These are phyloP conservation scores for Lepidium sativum DNA, from an alignment of 345 rosid genomes.

Conservation along the genomic window DNA sequence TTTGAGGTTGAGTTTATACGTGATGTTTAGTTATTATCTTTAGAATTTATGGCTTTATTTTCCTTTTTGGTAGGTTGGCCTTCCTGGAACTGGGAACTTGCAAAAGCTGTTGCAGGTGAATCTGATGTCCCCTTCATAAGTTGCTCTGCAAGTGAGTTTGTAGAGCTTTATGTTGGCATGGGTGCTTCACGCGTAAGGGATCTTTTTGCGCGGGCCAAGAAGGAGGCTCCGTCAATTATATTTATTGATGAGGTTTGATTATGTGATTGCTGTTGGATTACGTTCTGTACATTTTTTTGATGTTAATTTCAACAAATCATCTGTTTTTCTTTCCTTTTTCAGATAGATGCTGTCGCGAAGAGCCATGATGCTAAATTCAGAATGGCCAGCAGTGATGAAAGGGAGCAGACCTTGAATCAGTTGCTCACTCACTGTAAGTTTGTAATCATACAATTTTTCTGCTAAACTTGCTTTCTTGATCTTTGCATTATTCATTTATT, in stretches of 20 bases:
- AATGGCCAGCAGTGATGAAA: constrained; percentile 79
- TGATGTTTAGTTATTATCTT: not conserved
- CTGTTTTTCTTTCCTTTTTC: constrained; percentile 14
- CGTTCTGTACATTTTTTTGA: not conserved
- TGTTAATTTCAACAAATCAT: no score
- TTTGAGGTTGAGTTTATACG: not conserved
- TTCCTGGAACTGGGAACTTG: constrained; percentile 95
- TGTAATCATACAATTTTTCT: not conserved
- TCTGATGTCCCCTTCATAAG: constrained; percentile 93
- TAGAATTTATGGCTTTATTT: constrained; percentile 14
- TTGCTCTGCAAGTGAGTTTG: constrained; percentile 95
- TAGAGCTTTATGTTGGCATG: constrained; percentile 94
- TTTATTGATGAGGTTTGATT: constrained; percentile 83
- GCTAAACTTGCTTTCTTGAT: not conserved
- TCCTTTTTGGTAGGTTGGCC: constrained; percentile 65
- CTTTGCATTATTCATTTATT: not conserved
- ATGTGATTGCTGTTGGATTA: not conserved
- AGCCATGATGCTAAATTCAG: constrained; percentile 92
- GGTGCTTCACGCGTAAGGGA: constrained; percentile 99
- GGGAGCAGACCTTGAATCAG: constrained; percentile 98
- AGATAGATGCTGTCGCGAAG: constrained; percentile 99
- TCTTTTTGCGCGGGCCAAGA: constrained; percentile 91
- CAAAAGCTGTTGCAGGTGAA: constrained; percentile 97
- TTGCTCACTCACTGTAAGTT: constrained; percentile 81
- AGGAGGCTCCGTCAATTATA: constrained; percentile 93